Evolutionary conservation across 2,329 filamentous ascomycete genomes (phyloP).

Genomic region (Celoporthe dispersa): DNA sequence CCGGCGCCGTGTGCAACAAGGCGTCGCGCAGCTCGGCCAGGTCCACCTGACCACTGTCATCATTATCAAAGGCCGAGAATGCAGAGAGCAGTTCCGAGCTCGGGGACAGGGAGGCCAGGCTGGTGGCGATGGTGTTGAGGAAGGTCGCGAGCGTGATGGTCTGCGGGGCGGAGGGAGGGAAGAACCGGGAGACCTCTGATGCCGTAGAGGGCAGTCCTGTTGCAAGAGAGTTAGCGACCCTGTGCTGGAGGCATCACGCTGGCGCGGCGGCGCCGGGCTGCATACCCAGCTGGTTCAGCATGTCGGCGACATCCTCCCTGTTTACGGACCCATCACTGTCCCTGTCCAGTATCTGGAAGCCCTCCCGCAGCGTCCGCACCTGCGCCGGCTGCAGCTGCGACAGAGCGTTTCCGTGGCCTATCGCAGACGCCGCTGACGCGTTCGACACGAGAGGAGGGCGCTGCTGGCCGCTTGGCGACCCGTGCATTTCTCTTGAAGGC

Average conservation of each 20-base stretch:
- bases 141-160: conserved; percentile 85
- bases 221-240: not conserved
- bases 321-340: conserved; percentile 85
- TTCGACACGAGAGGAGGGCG: conserved; percentile 39
- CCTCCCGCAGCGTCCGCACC: conserved; percentile 85
- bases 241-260: no score
- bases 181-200: conserved; percentile 78
- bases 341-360: conserved; percentile 90
- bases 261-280: not conserved
- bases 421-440: conserved; percentile 42
- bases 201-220: conserved; percentile 74
- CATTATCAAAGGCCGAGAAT: conserved; percentile 93
- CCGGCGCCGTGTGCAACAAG: conserved; percentile 78
- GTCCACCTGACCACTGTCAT: conserved; percentile 93
- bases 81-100: conserved; percentile 83
- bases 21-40: conserved; percentile 81
- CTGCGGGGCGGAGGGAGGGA: conserved; percentile 71
- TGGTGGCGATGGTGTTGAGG: conserved; percentile 77
- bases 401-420: conserved; percentile 58
- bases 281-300: conserved; percentile 81
- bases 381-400: conserved; percentile 80
- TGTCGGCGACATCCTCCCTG: conserved; percentile 82
- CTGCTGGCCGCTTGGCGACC: conserved; percentile 43
- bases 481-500: conserved; percentile 39
- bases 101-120: conserved; percentile 75